A percentile compares a stretch with the other conserved stretches of the same genome.
These are phyloP conservation scores for Ogataea sp. DNA, from an alignment of 805 yeast genomes.

Conservation along the genomic window DNA sequence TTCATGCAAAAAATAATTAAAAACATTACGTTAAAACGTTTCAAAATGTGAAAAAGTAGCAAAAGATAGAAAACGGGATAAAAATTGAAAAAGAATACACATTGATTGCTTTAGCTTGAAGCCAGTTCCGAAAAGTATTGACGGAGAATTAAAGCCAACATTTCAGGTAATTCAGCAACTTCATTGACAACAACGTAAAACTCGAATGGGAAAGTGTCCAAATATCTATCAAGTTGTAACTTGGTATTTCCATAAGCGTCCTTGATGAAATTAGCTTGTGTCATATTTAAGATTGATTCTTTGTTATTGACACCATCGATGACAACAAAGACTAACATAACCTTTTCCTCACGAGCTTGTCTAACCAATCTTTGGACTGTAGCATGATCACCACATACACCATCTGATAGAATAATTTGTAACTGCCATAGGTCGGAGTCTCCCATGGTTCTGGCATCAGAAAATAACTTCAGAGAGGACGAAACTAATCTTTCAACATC, in stretches of 20 bases:
- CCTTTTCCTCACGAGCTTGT: slow-evolving; percentile 81
- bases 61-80: background rate
- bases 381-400: slow-evolving; percentile 93
- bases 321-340: slow-evolving; percentile 91
- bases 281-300: slow-evolving; percentile 90
- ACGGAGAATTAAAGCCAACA: slow-evolving; percentile 80
- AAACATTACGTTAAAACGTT: too few relatives aligned
- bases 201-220: slow-evolving; percentile 95
- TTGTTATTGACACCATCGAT: slow-evolving; percentile 82
- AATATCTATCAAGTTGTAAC: slow-evolving; percentile 71
- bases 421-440: slow-evolving; percentile 80
- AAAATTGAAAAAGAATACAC: background rate
- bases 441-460: slow-evolving; percentile 36
- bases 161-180: slow-evolving; percentile 83
- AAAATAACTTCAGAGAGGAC: slow-evolving; percentile 67
- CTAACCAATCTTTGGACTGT: slow-evolving; percentile 78
- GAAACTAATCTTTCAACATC: slow-evolving; percentile 69
- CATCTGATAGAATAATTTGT: slow-evolving; percentile 90
- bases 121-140: slow-evolving; percentile 83
- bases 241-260: slow-evolving; percentile 64
- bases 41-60: background rate
- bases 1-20: background rate
- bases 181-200: slow-evolving; percentile 90
- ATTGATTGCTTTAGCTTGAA: slow-evolving; percentile 5
- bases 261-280: slow-evolving; percentile 77